These are phyloP conservation scores for Yarrowia sp. DNA, from an alignment of 805 yeast genomes.

Conservation along the genomic window DNA sequence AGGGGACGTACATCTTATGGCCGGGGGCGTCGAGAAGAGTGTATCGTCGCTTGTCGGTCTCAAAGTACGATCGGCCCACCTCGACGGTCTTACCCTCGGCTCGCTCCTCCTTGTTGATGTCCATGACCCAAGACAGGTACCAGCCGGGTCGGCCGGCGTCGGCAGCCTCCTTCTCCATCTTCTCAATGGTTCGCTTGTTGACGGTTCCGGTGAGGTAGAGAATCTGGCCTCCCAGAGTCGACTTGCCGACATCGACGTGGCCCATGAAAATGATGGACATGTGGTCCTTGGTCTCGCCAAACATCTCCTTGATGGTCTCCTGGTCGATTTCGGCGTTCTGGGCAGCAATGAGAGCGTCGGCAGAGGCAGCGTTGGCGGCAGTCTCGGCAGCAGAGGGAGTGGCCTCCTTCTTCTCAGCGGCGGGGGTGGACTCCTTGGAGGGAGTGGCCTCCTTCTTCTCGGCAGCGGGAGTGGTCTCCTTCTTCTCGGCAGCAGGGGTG, in stretches of 20 bases:
- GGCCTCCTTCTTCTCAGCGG: conserved; percentile 22
- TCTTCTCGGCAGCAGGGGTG: conserved; percentile 27
- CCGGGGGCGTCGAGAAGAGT: conserved; percentile 99
- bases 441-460: conserved; percentile 29
- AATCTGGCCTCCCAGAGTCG: conserved; percentile 98
- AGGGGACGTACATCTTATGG: conserved; percentile 97
- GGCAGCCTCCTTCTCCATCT: conserved; percentile 96
- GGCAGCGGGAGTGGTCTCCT: conserved; percentile 24
- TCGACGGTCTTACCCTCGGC: conserved; percentile 98
- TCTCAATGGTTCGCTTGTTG: conserved; percentile 97
- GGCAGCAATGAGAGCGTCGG: conserved; percentile 58
- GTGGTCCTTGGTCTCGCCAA: conserved; percentile 82
- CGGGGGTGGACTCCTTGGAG: conserved; percentile 28
- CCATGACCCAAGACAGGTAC: conserved; percentile 99
- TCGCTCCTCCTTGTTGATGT: conserved; percentile 98
- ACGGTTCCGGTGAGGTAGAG: conserved; percentile 93
- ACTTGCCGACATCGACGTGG: conserved; percentile 99
- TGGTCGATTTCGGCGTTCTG: conserved; percentile 82
- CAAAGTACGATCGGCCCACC: conserved; percentile 96
- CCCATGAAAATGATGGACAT: conserved; percentile 98
- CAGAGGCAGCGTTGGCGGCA: conserved; percentile 30
- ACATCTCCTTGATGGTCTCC: conserved; percentile 85
- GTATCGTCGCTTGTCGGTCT: conserved; percentile 96
- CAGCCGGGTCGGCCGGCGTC: conserved; percentile 99
- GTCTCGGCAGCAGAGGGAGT: conserved; percentile 27